These are phyloP conservation scores for Picochlorum costavermella DNA, from an alignment of 139 green algal genomes.

Conservation along the genomic window DNA sequence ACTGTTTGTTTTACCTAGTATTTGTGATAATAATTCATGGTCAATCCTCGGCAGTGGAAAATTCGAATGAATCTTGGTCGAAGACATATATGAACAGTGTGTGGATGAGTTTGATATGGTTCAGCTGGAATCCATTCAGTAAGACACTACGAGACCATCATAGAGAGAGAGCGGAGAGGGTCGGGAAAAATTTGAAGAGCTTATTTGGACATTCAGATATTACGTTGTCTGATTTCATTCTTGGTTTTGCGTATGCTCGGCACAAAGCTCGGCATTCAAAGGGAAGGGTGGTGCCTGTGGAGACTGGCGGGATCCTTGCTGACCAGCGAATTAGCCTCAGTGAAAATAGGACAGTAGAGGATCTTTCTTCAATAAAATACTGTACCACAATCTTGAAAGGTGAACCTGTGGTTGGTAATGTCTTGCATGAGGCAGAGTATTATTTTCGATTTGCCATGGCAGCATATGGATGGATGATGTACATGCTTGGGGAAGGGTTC, in stretches of 20 bases:
- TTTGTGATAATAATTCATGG: background rate
- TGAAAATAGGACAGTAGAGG: too few species aligned
- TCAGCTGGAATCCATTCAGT: background rate
- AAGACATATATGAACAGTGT: background rate
- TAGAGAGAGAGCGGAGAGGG: background rate
- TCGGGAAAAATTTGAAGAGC: background rate
- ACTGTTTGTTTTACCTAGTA: conserved; percentile 2
- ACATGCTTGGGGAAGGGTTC: background rate
- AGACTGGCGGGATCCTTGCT: background rate
- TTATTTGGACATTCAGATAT: conserved; percentile 8
- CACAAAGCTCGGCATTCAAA: background rate
- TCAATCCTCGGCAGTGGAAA: background rate
- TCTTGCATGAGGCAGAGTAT: background rate
- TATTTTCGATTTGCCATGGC: background rate
- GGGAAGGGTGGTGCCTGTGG: background rate
- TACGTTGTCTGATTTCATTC: background rate
- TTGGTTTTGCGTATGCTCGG: background rate
- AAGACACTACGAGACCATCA: background rate
- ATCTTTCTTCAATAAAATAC: too few species aligned
- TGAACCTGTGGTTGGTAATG: background rate
- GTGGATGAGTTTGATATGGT: background rate
- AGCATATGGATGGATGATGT: conserved; percentile 6
- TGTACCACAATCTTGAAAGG: background rate
- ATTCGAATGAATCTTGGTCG: background rate
- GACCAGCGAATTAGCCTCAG: background rate